Conservation (phyloP, 352 stramenopile species). For the Pythium dissotocum region DNA sequence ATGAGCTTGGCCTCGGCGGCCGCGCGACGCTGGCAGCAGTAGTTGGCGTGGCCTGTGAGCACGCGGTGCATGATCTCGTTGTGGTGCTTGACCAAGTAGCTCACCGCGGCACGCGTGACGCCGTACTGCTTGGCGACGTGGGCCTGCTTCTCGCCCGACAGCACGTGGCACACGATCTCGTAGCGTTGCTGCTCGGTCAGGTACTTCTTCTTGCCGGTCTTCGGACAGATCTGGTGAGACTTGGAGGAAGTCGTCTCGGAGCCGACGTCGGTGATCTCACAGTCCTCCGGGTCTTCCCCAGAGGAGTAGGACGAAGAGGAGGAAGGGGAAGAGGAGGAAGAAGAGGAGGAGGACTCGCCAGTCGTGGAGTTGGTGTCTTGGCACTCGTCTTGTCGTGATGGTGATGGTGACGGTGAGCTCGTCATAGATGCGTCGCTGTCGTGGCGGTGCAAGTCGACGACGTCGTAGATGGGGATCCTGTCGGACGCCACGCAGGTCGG, state of each 20-base stretch:
- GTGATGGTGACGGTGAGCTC: background rate
- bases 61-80: slow-evolving; percentile 20
- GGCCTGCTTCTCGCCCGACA: slow-evolving; percentile 57
- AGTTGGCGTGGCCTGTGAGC: slow-evolving; percentile 18
- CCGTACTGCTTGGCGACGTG: slow-evolving; percentile 64
- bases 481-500: background rate
- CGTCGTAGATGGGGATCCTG: background rate
- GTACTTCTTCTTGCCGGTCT: slow-evolving; percentile 14
- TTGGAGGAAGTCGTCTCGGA: background rate
- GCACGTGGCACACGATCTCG: slow-evolving; percentile 60
- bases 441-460: slow-evolving; percentile 16
- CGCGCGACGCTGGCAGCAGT: slow-evolving; percentile 13
- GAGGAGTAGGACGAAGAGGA: background rate
- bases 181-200: slow-evolving; percentile 40
- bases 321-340: slow-evolving; percentile 7
- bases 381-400: background rate
- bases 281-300: slow-evolving; percentile 7
- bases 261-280: background rate
- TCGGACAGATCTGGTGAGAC: background rate
- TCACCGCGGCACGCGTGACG: slow-evolving; percentile 50
- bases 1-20: background rate
- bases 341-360: background rate
- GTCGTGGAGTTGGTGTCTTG: background rate
- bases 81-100: slow-evolving; percentile 22
- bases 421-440: background rate